Evolutionary conservation across 2,329 filamentous ascomycete species (phyloP).

Genomic region (Lachnellula suecica): DNA sequence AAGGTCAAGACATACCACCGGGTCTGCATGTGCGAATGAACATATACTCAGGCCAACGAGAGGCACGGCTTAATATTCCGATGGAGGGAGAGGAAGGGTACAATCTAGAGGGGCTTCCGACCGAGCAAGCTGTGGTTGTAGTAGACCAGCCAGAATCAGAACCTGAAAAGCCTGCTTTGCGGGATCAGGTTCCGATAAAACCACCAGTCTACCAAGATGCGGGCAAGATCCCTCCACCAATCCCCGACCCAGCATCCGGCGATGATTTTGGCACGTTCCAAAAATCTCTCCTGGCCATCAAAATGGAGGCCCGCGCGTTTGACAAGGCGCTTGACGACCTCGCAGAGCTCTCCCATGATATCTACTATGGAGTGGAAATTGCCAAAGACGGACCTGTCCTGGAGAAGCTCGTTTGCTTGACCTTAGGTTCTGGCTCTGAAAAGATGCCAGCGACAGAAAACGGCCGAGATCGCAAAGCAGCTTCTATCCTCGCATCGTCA

Average conservation of each 20-base stretch:
- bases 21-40: conserved; percentile 68
- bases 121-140: conserved; percentile 43
- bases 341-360: conserved; percentile 65
- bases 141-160: conserved; percentile 19
- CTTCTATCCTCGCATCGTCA: conserved; percentile 55
- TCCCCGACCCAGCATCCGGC: conserved; percentile 27
- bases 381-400: conserved; percentile 54
- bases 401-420: conserved; percentile 56
- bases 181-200: conserved; percentile 43
- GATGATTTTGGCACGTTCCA: conserved; percentile 46
- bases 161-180: conserved; percentile 23
- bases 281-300: conserved; percentile 49
- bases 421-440: conserved; percentile 32
- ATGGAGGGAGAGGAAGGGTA: conserved; percentile 49
- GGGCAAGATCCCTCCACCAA: conserved; percentile 57
- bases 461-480: conserved; percentile 42
- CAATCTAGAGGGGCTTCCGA: conserved; percentile 49
- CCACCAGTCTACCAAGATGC: conserved; percentile 56
- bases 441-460: conserved; percentile 20
- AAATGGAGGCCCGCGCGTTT: conserved; percentile 37
- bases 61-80: conserved; percentile 65
- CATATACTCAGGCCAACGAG: conserved; percentile 60
- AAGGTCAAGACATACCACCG: conserved; percentile 63
- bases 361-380: conserved; percentile 67
- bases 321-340: conserved; percentile 48